These are phyloP conservation scores for Penicillium ochrochloron DNA, from an alignment of 495 filamentous ascomycete species.

Conservation along the genomic window DNA sequence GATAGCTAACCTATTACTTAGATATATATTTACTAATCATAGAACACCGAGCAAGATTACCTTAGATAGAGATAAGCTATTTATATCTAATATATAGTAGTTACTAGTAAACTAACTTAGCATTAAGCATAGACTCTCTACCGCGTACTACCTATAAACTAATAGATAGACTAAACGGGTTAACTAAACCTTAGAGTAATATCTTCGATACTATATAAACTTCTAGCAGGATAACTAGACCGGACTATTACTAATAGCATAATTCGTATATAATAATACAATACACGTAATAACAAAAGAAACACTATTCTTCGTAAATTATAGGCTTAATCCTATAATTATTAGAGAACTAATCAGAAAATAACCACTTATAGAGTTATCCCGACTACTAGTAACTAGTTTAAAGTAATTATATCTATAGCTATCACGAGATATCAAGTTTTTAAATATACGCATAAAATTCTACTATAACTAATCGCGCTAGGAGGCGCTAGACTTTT, in stretches of 20 bases:
- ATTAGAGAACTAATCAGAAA: slow-evolving; percentile 3
- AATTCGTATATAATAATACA: slow-evolving; percentile 35
- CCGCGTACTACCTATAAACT: background rate
- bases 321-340: slow-evolving; percentile 13
- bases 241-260: slow-evolving; percentile 23
- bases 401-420: slow-evolving; percentile 7
- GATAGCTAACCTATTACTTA: background rate
- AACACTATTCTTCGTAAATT: slow-evolving; percentile 28
- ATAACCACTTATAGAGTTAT: background rate
- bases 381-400: background rate
- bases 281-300: background rate
- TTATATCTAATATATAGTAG: slow-evolving; percentile 10
- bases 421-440: background rate
- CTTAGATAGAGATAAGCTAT: background rate
- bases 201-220: slow-evolving; percentile 8
- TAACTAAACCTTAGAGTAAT: background rate
- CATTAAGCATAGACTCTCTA: slow-evolving; percentile 7
- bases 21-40: background rate
- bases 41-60: background rate
- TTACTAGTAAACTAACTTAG: background rate
- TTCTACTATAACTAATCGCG: slow-evolving; percentile 4
- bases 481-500: background rate
- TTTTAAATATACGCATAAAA: slow-evolving; percentile 1
- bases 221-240: slow-evolving; percentile 38
- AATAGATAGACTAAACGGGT: background rate